Conservation (phyloP, 345 rosid genomes). For the Acer yangbiense region DNA sequence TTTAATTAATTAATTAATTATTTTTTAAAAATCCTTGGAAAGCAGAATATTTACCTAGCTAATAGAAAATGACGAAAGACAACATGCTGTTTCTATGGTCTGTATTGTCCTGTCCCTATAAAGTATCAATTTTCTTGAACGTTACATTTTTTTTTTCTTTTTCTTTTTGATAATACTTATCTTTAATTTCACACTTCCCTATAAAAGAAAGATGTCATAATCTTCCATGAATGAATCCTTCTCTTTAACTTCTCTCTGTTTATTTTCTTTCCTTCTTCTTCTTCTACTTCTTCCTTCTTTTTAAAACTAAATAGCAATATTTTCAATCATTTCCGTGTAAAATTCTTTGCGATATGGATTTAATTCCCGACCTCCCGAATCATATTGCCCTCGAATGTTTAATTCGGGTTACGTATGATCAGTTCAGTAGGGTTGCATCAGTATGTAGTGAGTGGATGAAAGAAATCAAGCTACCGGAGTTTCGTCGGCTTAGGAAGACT, state of each 20-base stretch:
- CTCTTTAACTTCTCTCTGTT: not conserved
- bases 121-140: not conserved
- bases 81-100: not conserved
- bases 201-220: not conserved
- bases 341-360: slow-evolving; percentile 26
- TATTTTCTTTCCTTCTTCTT: not conserved
- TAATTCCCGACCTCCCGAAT: slow-evolving; percentile 43
- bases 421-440: slow-evolving; percentile 27
- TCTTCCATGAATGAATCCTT: not conserved
- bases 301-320: no score
- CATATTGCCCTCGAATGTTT: slow-evolving; percentile 50
- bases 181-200: not conserved
- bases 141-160: not conserved
- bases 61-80: not conserved
- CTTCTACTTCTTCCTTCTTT: not conserved
- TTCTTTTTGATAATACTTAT: not conserved
- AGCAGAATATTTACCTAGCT: no score
- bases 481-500: slow-evolving; percentile 36
- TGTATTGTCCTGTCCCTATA: not conserved
- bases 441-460: slow-evolving; percentile 44
- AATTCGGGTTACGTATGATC: slow-evolving; percentile 29
- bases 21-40: not conserved
- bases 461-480: slow-evolving; percentile 35
- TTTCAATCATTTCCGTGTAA: no score
- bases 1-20: no score